A percentile compares a stretch with the other conserved stretches of the same genome.
phyloP scores from a whole-genome alignment of 306 rosid genomes.

The Glycine soja region DNA sequence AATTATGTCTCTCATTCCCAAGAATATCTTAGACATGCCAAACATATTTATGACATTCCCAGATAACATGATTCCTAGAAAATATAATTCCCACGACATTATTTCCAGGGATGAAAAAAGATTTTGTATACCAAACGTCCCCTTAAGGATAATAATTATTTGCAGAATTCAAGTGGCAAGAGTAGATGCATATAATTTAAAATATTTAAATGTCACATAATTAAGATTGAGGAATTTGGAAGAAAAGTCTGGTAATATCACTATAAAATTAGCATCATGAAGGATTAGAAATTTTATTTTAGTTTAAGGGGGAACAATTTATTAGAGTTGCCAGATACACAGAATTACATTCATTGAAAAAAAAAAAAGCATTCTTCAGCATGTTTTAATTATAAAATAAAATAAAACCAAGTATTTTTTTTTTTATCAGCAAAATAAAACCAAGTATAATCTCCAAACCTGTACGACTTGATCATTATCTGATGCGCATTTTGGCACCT shows the following conservation, averaged over 20 bases:
- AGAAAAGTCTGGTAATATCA: constrained; percentile 4
- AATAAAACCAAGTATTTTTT: not conserved
- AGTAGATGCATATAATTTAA: not conserved
- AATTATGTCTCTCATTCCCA: too few species aligned
- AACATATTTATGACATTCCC: too few species aligned
- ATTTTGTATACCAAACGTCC: too few species aligned
- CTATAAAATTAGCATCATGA: not conserved
- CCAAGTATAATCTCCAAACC: constrained; percentile 54
- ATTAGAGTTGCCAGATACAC: constrained; percentile 22
- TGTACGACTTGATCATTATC: constrained; percentile 80
- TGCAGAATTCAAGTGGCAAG: not conserved
- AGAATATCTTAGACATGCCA: too few species aligned
- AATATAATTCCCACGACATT: too few species aligned
- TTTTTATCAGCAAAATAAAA: too few species aligned
- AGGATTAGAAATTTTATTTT: constrained; percentile 9
- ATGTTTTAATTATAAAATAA: constrained; percentile 35
- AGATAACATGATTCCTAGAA: too few species aligned
- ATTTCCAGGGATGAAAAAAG: too few species aligned
- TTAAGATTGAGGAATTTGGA: not conserved
- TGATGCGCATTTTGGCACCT: constrained; percentile 85
- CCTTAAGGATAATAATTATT: not conserved
- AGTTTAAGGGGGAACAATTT: constrained; percentile 22
- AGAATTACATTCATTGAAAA: constrained; percentile 14
- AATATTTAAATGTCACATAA: not conserved
- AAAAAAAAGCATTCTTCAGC: constrained; percentile 25